Evolutionary conservation across 345 rosid genomes (phyloP).

Genomic region (Dimocarpus longan): DNA sequence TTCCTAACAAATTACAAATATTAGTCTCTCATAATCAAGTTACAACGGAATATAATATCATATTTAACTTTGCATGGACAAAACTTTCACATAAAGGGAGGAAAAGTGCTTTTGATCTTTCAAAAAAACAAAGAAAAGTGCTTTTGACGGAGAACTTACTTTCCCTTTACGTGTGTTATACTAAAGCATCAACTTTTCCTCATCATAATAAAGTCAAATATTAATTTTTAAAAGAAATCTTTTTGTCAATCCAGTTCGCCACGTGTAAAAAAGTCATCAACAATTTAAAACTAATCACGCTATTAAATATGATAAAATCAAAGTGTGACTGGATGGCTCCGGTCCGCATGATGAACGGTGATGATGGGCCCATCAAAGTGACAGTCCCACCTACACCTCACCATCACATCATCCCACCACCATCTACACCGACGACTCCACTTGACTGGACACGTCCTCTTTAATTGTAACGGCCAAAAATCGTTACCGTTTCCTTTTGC

Average conservation of each 20-base stretch:
- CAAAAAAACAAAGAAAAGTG: too few relatives aligned
- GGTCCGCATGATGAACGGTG: neutral
- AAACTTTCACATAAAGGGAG: too few relatives aligned
- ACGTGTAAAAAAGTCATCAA: neutral
- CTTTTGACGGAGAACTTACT: too few relatives aligned
- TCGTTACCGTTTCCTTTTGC: too few relatives aligned
- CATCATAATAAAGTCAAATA: neutral
- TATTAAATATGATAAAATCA: neutral
- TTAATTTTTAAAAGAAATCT: too few relatives aligned
- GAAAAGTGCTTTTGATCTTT: too few relatives aligned
- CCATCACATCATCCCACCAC: neutral
- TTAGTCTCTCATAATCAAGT: too few relatives aligned
- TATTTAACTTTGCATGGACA: too few relatives aligned
- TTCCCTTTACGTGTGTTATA: too few relatives aligned
- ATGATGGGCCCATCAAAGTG: constrained; percentile 12
- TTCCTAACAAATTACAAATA: too few relatives aligned
- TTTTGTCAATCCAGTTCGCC: neutral
- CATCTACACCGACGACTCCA: constrained; percentile 2
- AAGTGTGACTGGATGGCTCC: neutral
- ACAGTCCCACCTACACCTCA: neutral
- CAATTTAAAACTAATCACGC: too few relatives aligned
- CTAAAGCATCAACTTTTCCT: neutral
- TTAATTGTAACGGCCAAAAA: neutral
- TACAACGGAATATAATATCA: too few relatives aligned
- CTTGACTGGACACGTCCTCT: neutral